Conservation (phyloP, 2,329 filamentous ascomycete species). For the Neurospora sp. region DNA sequence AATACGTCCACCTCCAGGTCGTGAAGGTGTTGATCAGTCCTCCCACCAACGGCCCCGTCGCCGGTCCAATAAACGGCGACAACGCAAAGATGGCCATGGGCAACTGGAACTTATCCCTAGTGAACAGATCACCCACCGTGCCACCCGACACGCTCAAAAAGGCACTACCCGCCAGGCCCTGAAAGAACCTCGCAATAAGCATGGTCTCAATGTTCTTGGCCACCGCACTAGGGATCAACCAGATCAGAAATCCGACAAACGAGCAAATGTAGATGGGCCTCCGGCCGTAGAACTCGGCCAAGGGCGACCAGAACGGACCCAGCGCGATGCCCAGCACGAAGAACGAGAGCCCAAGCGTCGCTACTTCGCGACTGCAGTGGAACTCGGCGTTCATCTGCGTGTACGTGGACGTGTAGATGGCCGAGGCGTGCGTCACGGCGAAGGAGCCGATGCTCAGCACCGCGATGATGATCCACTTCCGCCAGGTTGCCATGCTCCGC, state of each 20-base stretch:
- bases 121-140: constrained; percentile 74
- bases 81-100: constrained; percentile 78
- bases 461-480: constrained; percentile 70
- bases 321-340: constrained; percentile 69
- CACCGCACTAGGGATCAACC: constrained; percentile 71
- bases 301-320: constrained; percentile 53
- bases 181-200: constrained; percentile 67
- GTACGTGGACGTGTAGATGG: constrained; percentile 84
- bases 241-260: constrained; percentile 66
- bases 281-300: constrained; percentile 73
- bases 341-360: constrained; percentile 68
- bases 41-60: constrained; percentile 51
- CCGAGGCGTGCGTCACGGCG: constrained; percentile 81
- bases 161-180: constrained; percentile 59
- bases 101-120: constrained; percentile 54
- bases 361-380: constrained; percentile 57
- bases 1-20: constrained; percentile 76
- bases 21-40: constrained; percentile 74
- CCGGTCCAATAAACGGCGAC: constrained; percentile 53
- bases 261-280: constrained; percentile 70
- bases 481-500: constrained; percentile 51
- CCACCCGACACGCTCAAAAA: constrained; percentile 70
- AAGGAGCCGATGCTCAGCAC: constrained; percentile 66
- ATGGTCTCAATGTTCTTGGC: constrained; percentile 75
- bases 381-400: constrained; percentile 67